Evolutionary conservation across 495 filamentous ascomycete genomes (phyloP), one percentile per base, ranked within the genome.

Genomic region (Hypoxylon rickii): DNA sequence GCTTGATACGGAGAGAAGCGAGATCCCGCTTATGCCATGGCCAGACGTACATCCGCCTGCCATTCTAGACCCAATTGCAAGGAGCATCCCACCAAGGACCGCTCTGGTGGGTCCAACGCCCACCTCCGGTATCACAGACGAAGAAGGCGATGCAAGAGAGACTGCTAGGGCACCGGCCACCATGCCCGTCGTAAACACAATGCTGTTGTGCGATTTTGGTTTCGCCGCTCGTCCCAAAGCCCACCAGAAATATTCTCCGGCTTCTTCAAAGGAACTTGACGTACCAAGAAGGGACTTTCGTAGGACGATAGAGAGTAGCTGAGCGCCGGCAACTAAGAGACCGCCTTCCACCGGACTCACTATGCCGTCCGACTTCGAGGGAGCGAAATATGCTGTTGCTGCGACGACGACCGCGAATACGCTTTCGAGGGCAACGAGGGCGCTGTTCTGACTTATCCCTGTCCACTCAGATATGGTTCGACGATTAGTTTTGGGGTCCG

Each of bases 21-120:
- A 72, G 39, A 84, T 73, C 3, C 81, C 81, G 21, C 73, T 81
- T 51, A 86, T 82, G 1, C 83, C 83, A 57, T 85, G 83, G 0
- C 82, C 83, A 17, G 78, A 82, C 0, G 82, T 84, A 51, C 82
- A 86, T 1, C 82, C 82, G 3, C 82, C 81, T 0, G 74, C 81
- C 37, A 83, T 69, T 43, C 81, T 66, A 20, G 80, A 70, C 12
- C 83, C 82, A 17, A 84, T 37, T 1, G 78, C 67, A 64, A 85
- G 72, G 42, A 81, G 50, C 16, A 75, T 67, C 13, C 80, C 80
- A 13, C 81, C 83, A 18, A 77, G 16, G 15, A 73, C 46, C 1
- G 76, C 70, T 44, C 65, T 67, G 36, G 50, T 21, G 29, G 74
- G 73, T 26, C 55, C 51, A 15, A 70, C 63, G 2, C 44, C 57